Conservation (phyloP, 106 monocot species). For the Apostasia shenzhenica region DNA sequence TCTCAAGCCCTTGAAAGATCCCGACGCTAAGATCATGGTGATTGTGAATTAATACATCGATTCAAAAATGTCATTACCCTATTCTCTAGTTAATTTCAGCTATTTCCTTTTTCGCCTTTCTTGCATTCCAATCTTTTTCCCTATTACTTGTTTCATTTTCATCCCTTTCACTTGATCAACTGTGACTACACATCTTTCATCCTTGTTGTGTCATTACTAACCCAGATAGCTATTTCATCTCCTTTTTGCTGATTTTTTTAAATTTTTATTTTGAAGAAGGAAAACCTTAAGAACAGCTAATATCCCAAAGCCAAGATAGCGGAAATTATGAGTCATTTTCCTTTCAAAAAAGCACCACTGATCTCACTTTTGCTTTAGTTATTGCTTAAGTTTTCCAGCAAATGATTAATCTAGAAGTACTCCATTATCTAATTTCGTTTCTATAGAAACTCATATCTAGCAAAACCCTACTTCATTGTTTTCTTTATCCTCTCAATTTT, state of each 20-base stretch:
- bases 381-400: neutral
- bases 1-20: conserved; percentile 39
- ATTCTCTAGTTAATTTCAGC: neutral
- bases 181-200: too few relatives aligned
- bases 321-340: neutral
- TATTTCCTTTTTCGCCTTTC: neutral
- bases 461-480: neutral
- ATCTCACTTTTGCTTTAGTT: neutral
- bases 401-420: neutral
- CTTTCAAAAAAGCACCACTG: neutral
- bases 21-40: conserved; percentile 45
- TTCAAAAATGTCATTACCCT: neutral
- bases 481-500: neutral
- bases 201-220: too few relatives aligned
- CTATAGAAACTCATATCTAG: too few relatives aligned
- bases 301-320: too few relatives aligned
- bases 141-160: neutral
- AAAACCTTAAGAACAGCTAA: too few relatives aligned
- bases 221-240: too few relatives aligned
- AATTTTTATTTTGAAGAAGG: too few relatives aligned
- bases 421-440: neutral
- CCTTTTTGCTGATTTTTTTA: too few relatives aligned
- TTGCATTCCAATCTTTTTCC: neutral
- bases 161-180: too few relatives aligned
- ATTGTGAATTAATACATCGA: neutral